Conservation (phyloP, 768 basidiomycete genomes). For the Termitomyces sp. region DNA sequence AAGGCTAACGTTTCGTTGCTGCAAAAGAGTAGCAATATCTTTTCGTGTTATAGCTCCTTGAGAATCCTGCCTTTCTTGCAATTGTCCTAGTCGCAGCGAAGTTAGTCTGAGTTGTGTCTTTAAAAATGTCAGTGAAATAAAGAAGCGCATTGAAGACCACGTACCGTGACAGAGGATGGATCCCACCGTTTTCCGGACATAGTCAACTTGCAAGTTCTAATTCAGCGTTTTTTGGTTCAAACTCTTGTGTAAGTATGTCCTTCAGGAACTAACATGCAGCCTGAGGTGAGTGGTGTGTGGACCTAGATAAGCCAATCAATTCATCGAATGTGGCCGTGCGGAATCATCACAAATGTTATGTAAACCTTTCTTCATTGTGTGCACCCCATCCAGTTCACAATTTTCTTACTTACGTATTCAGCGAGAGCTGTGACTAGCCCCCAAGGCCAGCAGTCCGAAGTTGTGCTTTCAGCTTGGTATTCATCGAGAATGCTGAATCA, state of each 20-base stretch:
- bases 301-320: neutral
- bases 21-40: slow-evolving; percentile 64
- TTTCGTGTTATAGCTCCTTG: slow-evolving; percentile 54
- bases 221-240: neutral
- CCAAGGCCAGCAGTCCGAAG: neutral
- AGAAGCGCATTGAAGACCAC: neutral
- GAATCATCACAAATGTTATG: too few relatives aligned
- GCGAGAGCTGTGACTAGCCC: neutral
- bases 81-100: slow-evolving; percentile 59
- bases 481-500: too few relatives aligned
- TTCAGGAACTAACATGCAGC: neutral
- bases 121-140: slow-evolving; percentile 6
- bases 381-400: neutral
- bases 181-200: slow-evolving; percentile 26
- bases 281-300: neutral
- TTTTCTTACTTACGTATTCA: neutral
- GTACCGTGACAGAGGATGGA: slow-evolving; percentile 29
- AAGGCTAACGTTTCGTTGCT: slow-evolving; percentile 52
- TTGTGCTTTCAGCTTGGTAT: neutral
- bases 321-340: too few relatives aligned
- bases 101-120: slow-evolving; percentile 61
- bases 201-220: neutral
- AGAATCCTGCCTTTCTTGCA: slow-evolving; percentile 66
- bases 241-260: neutral
- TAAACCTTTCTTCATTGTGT: too few relatives aligned